A percentile compares a stretch with the other conserved stretches of the same genome.
phyloP scores from a whole-genome alignment of 2,329 filamentous ascomycete genomes.

The Hypoxylon rubiginosum region DNA sequence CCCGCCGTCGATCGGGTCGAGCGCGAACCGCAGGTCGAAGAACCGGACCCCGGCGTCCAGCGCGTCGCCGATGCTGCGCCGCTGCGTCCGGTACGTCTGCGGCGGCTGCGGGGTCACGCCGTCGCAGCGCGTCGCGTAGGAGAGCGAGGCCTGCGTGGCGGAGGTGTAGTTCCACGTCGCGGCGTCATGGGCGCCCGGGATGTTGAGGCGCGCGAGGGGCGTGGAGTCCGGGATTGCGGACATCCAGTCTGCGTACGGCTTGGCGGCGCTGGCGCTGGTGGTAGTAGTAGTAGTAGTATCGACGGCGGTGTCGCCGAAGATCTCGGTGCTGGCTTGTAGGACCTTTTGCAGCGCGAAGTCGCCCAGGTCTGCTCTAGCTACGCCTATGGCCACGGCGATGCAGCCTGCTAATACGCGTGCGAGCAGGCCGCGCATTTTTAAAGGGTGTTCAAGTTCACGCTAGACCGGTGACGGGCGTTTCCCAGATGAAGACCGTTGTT shows the following conservation, averaged over 20 bases:
- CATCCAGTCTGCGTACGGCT: constrained; percentile 60
- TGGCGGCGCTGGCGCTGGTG: constrained; percentile 10
- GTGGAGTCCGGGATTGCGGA: constrained; percentile 57
- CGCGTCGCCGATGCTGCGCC: constrained; percentile 53
- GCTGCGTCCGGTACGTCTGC: constrained; percentile 59
- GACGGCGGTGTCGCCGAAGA: constrained; percentile 55
- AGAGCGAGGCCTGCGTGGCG: constrained; percentile 57
- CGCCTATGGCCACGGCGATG: not conserved
- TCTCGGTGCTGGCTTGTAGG: constrained; percentile 57
- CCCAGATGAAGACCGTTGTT: no score
- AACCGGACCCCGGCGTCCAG: constrained; percentile 62
- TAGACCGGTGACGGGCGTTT: not conserved
- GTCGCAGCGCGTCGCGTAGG: constrained; percentile 57
- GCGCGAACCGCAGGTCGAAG: constrained; percentile 64
- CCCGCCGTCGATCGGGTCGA: constrained; percentile 59
- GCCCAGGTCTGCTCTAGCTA: constrained; percentile 41
- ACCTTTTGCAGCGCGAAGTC: constrained; percentile 58
- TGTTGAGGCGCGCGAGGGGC: constrained; percentile 60
- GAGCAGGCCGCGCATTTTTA: constrained; percentile 15
- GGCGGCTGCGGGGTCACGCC: constrained; percentile 49
- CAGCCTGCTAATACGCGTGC: not conserved
- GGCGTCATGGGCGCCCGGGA: constrained; percentile 65
- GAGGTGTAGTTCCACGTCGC: constrained; percentile 66
- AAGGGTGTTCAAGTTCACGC: not conserved
- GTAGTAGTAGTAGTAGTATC: no score